Percentiles rank a stretch among this genome's conserved stretches.
Evolutionary conservation across 345 rosid species (phyloP).

Genomic region (Toxicodendron radicans): DNA sequence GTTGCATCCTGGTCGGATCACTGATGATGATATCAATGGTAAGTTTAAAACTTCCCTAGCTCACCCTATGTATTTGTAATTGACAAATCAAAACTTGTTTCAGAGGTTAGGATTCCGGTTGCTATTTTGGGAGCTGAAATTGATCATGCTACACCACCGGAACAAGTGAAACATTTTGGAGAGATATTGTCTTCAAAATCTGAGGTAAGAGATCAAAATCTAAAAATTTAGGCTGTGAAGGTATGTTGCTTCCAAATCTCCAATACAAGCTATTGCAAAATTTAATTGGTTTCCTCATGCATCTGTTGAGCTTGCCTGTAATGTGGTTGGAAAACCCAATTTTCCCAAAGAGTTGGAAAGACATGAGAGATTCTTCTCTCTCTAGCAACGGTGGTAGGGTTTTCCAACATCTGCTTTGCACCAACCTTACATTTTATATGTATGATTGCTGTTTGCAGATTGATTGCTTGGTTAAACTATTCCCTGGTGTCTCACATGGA

Average conservation of each 20-base stretch:
- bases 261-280: neutral
- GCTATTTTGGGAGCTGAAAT: slow-evolving; percentile 47
- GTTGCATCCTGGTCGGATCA: slow-evolving; percentile 11
- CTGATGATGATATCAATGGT: slow-evolving; percentile 8
- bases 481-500: slow-evolving; percentile 58
- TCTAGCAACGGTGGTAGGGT: neutral
- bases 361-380: neutral
- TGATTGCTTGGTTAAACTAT: slow-evolving; percentile 42
- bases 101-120: slow-evolving; percentile 44
- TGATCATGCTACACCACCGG: slow-evolving; percentile 31
- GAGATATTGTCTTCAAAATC: slow-evolving; percentile 32
- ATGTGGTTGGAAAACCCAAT: neutral
- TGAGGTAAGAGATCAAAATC: slow-evolving; percentile 23
- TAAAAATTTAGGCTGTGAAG: neutral
- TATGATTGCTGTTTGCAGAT: slow-evolving; percentile 14
- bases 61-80: neutral
- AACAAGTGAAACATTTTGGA: slow-evolving; percentile 33
- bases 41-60: neutral
- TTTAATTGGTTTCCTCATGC: neutral
- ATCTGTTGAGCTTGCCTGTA: neutral
- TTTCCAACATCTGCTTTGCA: neutral
- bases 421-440: neutral
- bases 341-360: neutral
- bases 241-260: neutral
- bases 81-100: slow-evolving; percentile 6